These are phyloP conservation scores for Drosera capensis DNA, from an alignment of 148 eudicot genomes.

Conservation along the genomic window DNA sequence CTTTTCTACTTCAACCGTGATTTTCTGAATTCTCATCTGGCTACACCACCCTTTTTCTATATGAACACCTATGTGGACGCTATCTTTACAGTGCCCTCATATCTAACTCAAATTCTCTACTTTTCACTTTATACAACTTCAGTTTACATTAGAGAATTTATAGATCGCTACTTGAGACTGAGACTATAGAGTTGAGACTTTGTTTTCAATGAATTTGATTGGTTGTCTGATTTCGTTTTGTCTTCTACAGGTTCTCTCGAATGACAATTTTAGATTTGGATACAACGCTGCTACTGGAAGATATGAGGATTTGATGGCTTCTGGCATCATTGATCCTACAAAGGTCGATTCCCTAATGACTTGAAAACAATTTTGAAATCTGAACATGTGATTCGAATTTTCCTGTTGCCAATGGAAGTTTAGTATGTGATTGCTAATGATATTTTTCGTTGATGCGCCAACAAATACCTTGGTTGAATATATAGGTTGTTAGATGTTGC, in stretches of 20 bases:
- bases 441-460: not conserved
- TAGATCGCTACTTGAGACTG: too few relatives aligned
- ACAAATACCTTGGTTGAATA: not conserved
- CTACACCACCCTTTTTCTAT: too few relatives aligned
- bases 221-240: not conserved
- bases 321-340: slow-evolving; percentile 60
- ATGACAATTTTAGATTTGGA: slow-evolving; percentile 29
- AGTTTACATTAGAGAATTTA: too few relatives aligned
- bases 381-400: too few relatives aligned
- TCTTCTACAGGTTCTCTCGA: slow-evolving; percentile 34
- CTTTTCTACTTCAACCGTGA: too few relatives aligned
- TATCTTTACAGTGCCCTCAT: too few relatives aligned
- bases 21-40: too few relatives aligned
- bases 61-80: too few relatives aligned
- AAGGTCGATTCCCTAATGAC: slow-evolving; percentile 20
- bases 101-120: too few relatives aligned
- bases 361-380: too few relatives aligned
- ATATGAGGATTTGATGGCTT: slow-evolving; percentile 61
- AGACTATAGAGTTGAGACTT: too few relatives aligned
- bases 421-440: not conserved
- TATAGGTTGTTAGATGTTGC: slow-evolving; percentile 62
- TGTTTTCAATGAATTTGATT: not conserved
- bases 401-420: not conserved
- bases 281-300: slow-evolving; percentile 57
- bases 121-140: too few relatives aligned